These are phyloP conservation scores for Penicillium sclerotigenum DNA, from an alignment of 2,329 filamentous ascomycete species.

Conservation along the genomic window DNA sequence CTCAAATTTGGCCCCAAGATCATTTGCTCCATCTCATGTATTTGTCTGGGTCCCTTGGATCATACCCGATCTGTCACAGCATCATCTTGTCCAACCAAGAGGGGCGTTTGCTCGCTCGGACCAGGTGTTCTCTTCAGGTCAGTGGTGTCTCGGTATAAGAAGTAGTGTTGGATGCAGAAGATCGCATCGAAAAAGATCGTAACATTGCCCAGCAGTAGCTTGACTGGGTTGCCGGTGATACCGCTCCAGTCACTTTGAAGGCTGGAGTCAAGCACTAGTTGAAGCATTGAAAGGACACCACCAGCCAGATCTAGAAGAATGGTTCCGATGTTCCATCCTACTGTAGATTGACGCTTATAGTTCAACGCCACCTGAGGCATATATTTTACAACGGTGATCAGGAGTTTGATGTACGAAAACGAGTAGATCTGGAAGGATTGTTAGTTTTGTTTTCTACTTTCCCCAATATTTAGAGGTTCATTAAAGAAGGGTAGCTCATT, in stretches of 20 bases:
- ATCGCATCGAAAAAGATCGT: constrained; percentile 81
- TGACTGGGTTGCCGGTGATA: constrained; percentile 85
- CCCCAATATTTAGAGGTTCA: not conserved
- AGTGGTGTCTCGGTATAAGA: constrained; percentile 59
- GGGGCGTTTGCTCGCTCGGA: constrained; percentile 27
- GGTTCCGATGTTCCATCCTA: constrained; percentile 81
- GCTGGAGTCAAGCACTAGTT: constrained; percentile 81
- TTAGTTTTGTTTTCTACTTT: not conserved
- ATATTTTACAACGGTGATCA: constrained; percentile 89
- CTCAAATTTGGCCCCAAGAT: constrained; percentile 14
- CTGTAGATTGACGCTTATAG: constrained; percentile 77
- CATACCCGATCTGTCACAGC: not conserved
- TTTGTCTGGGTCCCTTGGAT: not conserved
- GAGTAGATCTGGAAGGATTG: constrained; percentile 55
- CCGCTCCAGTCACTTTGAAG: constrained; percentile 85
- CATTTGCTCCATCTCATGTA: not conserved
- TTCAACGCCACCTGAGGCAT: constrained; percentile 82
- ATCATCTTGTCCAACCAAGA: constrained; percentile 24
- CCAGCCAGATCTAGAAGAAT: constrained; percentile 82
- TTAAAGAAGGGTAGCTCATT: not conserved
- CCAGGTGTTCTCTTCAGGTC: constrained; percentile 18
- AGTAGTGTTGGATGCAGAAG: constrained; percentile 86
- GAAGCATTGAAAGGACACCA: constrained; percentile 74
- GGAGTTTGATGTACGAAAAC: constrained; percentile 82
- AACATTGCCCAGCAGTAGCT: constrained; percentile 80